Evolutionary conservation across 768 basidiomycete species (phyloP).

Genomic region (Lentinula sp.): DNA sequence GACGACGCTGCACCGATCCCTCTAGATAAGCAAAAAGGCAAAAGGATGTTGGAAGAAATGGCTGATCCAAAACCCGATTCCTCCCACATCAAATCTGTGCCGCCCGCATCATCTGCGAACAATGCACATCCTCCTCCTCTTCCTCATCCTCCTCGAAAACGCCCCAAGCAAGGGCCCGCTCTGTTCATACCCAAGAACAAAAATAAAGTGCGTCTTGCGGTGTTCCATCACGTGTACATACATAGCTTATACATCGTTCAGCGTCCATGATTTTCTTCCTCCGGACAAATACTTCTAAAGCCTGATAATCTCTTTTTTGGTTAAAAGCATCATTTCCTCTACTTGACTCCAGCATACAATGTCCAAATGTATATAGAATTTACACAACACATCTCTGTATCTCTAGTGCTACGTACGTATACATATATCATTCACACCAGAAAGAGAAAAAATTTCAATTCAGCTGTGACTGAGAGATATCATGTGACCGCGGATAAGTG

Average conservation of each 20-base stretch:
- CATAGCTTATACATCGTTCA: not conserved
- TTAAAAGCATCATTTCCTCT: too few relatives aligned
- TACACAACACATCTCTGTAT: not conserved
- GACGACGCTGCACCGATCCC: conserved; percentile 16
- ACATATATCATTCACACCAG: too few relatives aligned
- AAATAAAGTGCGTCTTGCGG: conserved; percentile 11
- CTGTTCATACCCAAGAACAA: conserved; percentile 63
- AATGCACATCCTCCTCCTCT: not conserved
- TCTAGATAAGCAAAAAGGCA: conserved; percentile 25
- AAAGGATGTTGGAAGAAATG: conserved; percentile 8
- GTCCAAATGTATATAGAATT: too few relatives aligned
- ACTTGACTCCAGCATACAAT: too few relatives aligned
- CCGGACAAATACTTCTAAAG: not conserved
- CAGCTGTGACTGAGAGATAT: too few relatives aligned
- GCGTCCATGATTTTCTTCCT: not conserved
- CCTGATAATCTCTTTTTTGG: not conserved
- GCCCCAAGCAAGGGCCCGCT: conserved; percentile 32
- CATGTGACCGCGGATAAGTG: too few relatives aligned
- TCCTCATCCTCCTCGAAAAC: conserved; percentile 23
- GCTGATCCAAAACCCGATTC: not conserved
- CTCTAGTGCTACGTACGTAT: not conserved
- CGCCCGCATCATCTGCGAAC: not conserved
- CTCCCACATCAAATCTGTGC: conserved; percentile 1
- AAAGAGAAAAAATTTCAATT: too few relatives aligned
- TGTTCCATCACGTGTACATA: not conserved